Evolutionary conservation across 176 grass and related monocot genomes (phyloP).

Genomic region (Eremochloa ophiuroides): DNA sequence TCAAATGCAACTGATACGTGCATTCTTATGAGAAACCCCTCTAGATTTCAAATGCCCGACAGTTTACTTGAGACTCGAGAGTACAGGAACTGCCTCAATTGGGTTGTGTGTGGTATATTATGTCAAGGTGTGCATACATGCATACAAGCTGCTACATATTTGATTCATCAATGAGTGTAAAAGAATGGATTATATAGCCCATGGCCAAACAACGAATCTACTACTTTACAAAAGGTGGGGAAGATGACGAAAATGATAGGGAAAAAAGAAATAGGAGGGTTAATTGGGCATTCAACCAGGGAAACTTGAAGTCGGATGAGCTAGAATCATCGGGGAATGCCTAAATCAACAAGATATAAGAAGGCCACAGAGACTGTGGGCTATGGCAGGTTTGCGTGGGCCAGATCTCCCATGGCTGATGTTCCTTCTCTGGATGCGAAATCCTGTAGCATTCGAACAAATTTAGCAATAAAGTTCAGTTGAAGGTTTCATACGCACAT

Average conservation of each 20-base stretch:
- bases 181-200: constrained; percentile 55
- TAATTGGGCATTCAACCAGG: constrained; percentile 12
- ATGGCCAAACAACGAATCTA: constrained; percentile 30
- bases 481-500: background rate
- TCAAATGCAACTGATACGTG: too few relatives aligned
- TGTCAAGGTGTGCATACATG: background rate
- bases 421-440: constrained; percentile 61
- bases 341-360: background rate
- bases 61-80: background rate
- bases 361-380: constrained; percentile 33
- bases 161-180: constrained; percentile 12
- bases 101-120: constrained; percentile 16
- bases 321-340: constrained; percentile 13
- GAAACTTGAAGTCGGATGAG: background rate
- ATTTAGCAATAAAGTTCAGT: background rate
- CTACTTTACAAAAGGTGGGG: constrained; percentile 41
- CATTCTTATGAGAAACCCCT: too few relatives aligned
- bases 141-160: constrained; percentile 1
- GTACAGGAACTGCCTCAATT: constrained; percentile 8
- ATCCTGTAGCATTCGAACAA: constrained; percentile 45
- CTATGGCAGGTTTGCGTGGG: constrained; percentile 68
- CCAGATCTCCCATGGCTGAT: constrained; percentile 40
- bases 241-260: background rate
- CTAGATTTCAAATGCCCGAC: background rate
- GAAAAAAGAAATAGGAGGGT: background rate